A percentile compares a stretch with the other conserved stretches of the same genome.
phyloP scores from a whole-genome alignment of 2,329 filamentous ascomycete species.

The Sphaerulina vaccinii region DNA sequence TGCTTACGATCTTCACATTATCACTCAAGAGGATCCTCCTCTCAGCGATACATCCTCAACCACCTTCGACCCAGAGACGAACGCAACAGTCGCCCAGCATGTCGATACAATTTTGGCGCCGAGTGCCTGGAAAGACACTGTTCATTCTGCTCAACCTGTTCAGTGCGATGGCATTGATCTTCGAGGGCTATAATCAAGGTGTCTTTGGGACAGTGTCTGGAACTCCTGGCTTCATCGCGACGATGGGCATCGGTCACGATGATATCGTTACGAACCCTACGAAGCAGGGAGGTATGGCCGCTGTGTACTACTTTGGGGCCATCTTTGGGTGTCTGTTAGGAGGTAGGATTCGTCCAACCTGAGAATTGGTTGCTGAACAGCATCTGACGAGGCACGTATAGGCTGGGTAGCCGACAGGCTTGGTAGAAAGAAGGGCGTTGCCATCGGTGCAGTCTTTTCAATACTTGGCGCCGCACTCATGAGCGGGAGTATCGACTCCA shows the following conservation, averaged over 20 bases:
- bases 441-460: slow-evolving; percentile 30
- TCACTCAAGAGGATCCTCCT: neutral
- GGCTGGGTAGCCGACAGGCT: slow-evolving; percentile 34
- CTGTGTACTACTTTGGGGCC: slow-evolving; percentile 3
- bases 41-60: slow-evolving; percentile 1
- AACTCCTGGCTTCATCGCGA: slow-evolving; percentile 33
- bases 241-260: slow-evolving; percentile 17
- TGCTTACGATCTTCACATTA: neutral
- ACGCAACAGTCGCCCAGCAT: slow-evolving; percentile 17
- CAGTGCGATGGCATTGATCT: slow-evolving; percentile 30
- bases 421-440: slow-evolving; percentile 31
- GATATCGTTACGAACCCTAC: slow-evolving; percentile 50
- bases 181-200: slow-evolving; percentile 37
- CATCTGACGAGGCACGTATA: neutral
- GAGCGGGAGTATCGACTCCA: slow-evolving; percentile 24
- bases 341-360: neutral
- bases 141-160: slow-evolving; percentile 33
- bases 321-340: slow-evolving; percentile 7
- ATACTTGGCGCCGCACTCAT: slow-evolving; percentile 33
- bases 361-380: neutral
- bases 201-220: slow-evolving; percentile 33
- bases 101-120: slow-evolving; percentile 32
- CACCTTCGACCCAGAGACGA: neutral
- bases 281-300: slow-evolving; percentile 46
- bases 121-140: slow-evolving; percentile 30